Evolutionary conservation across 495 filamentous ascomycete species (phyloP).

Genomic region (Trichoderma orchidacearum): DNA sequence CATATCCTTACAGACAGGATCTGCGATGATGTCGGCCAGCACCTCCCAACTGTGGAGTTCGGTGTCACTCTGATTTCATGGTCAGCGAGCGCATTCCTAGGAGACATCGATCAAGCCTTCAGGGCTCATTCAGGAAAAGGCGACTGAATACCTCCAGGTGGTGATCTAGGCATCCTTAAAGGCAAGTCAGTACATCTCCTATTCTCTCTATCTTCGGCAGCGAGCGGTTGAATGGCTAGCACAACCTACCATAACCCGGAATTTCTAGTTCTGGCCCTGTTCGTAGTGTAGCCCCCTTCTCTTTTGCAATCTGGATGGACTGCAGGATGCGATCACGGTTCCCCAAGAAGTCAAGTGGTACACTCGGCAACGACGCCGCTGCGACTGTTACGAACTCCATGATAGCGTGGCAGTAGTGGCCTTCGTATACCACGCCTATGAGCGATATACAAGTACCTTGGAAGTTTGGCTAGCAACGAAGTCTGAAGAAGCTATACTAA

Average conservation of each 20-base stretch:
- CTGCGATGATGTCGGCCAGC: conserved; percentile 42
- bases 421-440: too few species aligned
- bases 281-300: conserved; percentile 42
- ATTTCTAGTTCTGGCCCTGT: conserved; percentile 37
- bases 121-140: too few species aligned
- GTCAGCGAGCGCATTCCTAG: too few species aligned
- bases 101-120: too few species aligned
- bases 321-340: conserved; percentile 54
- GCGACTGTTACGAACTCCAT: not conserved
- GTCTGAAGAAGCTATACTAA: too few species aligned
- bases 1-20: conserved; percentile 51
- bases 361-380: not conserved
- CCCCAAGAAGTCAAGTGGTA: conserved; percentile 50
- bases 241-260: conserved; percentile 28
- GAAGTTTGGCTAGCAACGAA: too few species aligned
- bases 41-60: conserved; percentile 59
- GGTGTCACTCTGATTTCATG: conserved; percentile 19
- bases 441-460: too few species aligned
- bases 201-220: too few species aligned
- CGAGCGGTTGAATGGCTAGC: not conserved
- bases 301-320: conserved; percentile 49
- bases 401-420: too few species aligned
- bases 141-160: too few species aligned
- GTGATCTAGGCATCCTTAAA: conserved; percentile 46
- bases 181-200: too few species aligned